Conservation (phyloP, 768 basidiomycete species). For the Boletales sp. region DNA sequence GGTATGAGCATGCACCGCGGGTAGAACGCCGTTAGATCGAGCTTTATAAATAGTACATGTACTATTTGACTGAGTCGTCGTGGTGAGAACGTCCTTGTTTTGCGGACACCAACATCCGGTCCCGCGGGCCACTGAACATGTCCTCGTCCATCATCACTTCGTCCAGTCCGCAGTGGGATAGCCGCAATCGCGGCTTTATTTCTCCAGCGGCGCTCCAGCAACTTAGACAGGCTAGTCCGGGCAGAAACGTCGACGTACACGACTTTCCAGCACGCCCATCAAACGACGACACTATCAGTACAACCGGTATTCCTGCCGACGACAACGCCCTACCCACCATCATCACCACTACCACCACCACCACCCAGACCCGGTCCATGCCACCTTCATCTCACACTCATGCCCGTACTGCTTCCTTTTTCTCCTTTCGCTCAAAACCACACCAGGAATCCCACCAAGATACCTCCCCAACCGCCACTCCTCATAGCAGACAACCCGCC, state of each 20-base stretch:
- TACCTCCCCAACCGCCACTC: constrained; percentile 12
- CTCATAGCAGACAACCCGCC: constrained; percentile 16
- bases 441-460: constrained; percentile 16
- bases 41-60: neutral
- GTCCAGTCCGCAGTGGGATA: constrained; percentile 35
- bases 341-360: too few species aligned
- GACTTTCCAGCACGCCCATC: constrained; percentile 30
- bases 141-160: constrained; percentile 19
- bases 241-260: constrained; percentile 28
- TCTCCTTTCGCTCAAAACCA: constrained; percentile 52
- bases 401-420: constrained; percentile 60
- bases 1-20: constrained; percentile 48
- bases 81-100: neutral
- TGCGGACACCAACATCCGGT: neutral
- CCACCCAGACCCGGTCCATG: constrained; percentile 25
- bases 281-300: constrained; percentile 15
- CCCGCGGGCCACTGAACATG: constrained; percentile 8
- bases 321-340: constrained; percentile 13
- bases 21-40: constrained; percentile 18
- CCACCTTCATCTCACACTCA: constrained; percentile 33
- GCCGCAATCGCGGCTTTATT: constrained; percentile 32
- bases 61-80: neutral
- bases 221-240: constrained; percentile 32
- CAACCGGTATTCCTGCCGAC: constrained; percentile 15
- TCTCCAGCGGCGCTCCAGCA: constrained; percentile 33